A percentile compares a stretch with the other conserved stretches of the same genome.
Evolutionary conservation across 495 filamentous ascomycete genomes (phyloP).

Genomic region (Aspergillus leporis): DNA sequence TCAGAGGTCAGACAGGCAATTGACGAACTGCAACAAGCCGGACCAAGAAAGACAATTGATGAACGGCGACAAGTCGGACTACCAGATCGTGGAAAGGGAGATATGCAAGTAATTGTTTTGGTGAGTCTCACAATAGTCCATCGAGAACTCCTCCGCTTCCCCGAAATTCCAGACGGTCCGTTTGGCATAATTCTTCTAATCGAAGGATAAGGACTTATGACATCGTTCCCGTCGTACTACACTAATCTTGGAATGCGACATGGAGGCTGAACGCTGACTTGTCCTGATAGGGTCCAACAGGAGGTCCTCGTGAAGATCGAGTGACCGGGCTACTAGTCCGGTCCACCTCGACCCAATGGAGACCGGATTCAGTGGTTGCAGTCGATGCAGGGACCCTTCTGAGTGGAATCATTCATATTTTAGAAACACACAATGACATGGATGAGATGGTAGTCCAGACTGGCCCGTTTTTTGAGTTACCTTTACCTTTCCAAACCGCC

Average conservation of each 20-base stretch:
- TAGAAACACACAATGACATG: conserved; percentile 52
- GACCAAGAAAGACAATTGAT: background rate
- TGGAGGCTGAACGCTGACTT: conserved; percentile 28
- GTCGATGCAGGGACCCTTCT: conserved; percentile 93
- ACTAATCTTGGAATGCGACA: conserved; percentile 23
- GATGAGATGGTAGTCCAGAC: conserved; percentile 26
- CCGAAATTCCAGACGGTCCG: background rate
- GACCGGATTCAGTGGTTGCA: conserved; percentile 75
- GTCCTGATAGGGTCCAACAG: conserved; percentile 76
- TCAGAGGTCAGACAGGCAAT: background rate
- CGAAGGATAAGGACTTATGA: background rate
- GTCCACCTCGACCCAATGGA: conserved; percentile 74
- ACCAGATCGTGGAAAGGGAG: conserved; percentile 5
- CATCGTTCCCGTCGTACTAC: background rate
- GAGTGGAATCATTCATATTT: conserved; percentile 72
- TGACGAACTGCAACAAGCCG: background rate
- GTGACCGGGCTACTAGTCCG: conserved; percentile 88
- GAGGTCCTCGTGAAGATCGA: conserved; percentile 86
- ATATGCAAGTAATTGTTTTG: conserved; percentile 74
- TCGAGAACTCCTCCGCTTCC: background rate
- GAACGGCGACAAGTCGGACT: background rate
- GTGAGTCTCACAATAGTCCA: conserved; percentile 53
- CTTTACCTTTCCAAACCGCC: conserved; percentile 59
- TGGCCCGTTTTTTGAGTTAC: conserved; percentile 76
- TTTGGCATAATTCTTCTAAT: conserved; percentile 1